These are phyloP conservation scores for Sporothrix pseudoabietina DNA, from an alignment of 2,329 filamentous ascomycete species.

Conservation along the genomic window DNA sequence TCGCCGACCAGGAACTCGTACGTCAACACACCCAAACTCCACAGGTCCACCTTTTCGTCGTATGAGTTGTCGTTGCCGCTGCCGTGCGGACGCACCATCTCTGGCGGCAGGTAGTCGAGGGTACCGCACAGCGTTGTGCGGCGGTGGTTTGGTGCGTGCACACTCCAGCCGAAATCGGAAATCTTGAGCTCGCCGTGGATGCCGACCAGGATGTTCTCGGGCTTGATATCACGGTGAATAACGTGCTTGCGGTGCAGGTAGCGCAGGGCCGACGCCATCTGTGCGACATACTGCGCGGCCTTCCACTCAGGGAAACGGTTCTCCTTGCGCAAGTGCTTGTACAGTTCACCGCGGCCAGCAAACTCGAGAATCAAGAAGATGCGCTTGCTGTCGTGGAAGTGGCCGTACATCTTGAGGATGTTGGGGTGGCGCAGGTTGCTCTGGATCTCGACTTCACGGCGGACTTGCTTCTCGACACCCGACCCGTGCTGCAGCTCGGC, in stretches of 20 bases:
- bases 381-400: constrained; percentile 87
- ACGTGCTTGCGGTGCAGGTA: constrained; percentile 97
- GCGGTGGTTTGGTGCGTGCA: constrained; percentile 93
- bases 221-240: constrained; percentile 97
- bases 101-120: constrained; percentile 92
- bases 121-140: constrained; percentile 96
- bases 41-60: constrained; percentile 92
- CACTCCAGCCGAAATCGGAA: constrained; percentile 97
- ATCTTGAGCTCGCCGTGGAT: constrained; percentile 99
- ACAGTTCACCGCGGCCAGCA: constrained; percentile 81
- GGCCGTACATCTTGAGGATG: constrained; percentile 79
- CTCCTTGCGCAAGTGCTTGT: constrained; percentile 81
- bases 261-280: constrained; percentile 85
- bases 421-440: constrained; percentile 85
- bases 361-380: constrained; percentile 88
- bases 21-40: constrained; percentile 91
- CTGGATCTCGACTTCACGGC: constrained; percentile 87
- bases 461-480: constrained; percentile 79
- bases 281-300: constrained; percentile 82
- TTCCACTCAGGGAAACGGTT: constrained; percentile 82
- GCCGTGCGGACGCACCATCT: constrained; percentile 83
- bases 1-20: constrained; percentile 97
- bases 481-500: constrained; percentile 76
- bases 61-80: constrained; percentile 78
- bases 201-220: constrained; percentile 93